Conservation (phyloP, 1,284 basidiomycete genomes). For the Cutaneotrichosporon daszewskae region DNA sequence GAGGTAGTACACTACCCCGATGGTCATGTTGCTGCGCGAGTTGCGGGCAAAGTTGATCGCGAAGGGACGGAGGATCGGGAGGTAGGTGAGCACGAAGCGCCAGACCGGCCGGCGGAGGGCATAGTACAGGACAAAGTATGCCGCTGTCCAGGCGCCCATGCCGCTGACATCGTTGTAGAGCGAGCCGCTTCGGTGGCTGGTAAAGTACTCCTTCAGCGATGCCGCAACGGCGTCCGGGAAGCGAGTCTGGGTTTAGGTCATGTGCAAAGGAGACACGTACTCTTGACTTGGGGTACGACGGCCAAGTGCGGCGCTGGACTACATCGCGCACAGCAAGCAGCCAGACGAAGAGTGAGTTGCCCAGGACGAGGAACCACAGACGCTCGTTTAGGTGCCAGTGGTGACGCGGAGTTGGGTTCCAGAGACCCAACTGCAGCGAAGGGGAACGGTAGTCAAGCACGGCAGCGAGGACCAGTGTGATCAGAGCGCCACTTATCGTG, state of each 20-base stretch:
- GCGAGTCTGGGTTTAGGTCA: conserved; percentile 6
- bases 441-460: conserved; percentile 11
- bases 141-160: conserved; percentile 2
- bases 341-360: conserved; percentile 24
- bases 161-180: conserved; percentile 2
- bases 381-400: conserved; percentile 44
- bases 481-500: conserved; percentile 14
- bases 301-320: conserved; percentile 14
- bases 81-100: conserved; percentile 14
- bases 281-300: conserved; percentile 26
- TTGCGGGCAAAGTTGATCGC: conserved; percentile 36
- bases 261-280: background rate
- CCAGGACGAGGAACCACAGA: conserved; percentile 35
- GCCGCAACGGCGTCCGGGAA: conserved; percentile 19
- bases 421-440: conserved; percentile 16
- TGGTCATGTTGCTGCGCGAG: conserved; percentile 22
- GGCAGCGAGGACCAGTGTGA: conserved; percentile 16
- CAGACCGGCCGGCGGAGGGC: conserved; percentile 13
- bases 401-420: conserved; percentile 28
- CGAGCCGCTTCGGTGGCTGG: background rate
- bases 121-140: conserved; percentile 19
- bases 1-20: conserved; percentile 25
- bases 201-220: conserved; percentile 8
- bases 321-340: conserved; percentile 27
- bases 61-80: conserved; percentile 28